phyloP scores from a whole-genome alignment of 2,329 filamentous ascomycete species.

The Fusarium guadeloupense region DNA sequence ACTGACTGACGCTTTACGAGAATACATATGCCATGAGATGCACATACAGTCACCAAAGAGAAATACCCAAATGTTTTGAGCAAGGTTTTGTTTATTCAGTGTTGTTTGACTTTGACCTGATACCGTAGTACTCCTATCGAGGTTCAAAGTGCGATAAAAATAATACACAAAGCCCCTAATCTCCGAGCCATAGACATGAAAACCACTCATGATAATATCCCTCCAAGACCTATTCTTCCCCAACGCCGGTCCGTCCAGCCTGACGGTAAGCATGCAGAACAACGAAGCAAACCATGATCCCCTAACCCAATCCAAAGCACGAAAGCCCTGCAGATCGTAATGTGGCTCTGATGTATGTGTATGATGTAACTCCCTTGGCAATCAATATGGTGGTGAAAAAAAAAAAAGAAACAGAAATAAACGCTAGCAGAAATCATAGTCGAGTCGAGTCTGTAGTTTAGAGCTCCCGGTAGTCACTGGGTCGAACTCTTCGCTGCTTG shows the following conservation, averaged over 20 bases:
- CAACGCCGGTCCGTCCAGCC: conserved; percentile 34
- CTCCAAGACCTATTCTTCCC: conserved; percentile 2
- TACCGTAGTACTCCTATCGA: not conserved
- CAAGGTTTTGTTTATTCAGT: conserved; percentile 21
- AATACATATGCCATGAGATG: conserved; percentile 14
- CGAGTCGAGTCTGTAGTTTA: conserved; percentile 49
- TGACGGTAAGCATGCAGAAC: conserved; percentile 28
- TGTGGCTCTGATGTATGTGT: conserved; percentile 3
- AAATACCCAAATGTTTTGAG: conserved; percentile 22
- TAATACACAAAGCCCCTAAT: conserved; percentile 5
- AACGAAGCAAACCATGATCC: conserved; percentile 13
- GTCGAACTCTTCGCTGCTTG: conserved; percentile 79
- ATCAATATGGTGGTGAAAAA: conserved; percentile 4
- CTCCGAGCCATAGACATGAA: conserved; percentile 19
- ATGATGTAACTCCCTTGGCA: not conserved
- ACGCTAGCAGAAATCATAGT: conserved; percentile 15
- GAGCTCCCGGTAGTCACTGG: conserved; percentile 90
- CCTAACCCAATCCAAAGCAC: conserved; percentile 27
- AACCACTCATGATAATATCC: conserved; percentile 3
- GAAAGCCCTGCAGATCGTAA: conserved; percentile 4
- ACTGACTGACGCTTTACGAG: conserved; percentile 27
- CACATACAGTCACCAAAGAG: conserved; percentile 27
- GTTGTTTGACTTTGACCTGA: conserved; percentile 20
- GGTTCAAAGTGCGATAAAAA: conserved; percentile 9
- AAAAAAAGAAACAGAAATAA: conserved; percentile 15